These are phyloP conservation scores for Solanum appendiculatum DNA, from an alignment of 257 asterid species.

Conservation along the genomic window DNA sequence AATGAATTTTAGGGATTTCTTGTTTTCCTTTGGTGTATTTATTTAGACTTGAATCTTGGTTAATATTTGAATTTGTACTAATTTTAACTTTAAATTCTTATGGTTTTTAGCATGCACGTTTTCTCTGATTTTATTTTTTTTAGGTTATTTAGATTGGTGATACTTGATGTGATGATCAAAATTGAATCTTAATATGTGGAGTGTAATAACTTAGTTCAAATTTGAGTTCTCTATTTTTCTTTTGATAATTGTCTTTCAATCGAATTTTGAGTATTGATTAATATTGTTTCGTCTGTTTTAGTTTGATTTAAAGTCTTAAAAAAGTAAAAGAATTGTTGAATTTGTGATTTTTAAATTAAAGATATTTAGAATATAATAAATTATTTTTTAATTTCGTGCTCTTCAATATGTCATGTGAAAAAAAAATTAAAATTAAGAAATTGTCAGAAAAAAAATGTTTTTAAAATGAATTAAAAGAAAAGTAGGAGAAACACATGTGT, in stretches of 20 bases:
- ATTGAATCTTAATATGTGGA: neutral
- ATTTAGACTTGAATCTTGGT: neutral
- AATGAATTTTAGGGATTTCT: neutral
- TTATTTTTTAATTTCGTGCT: neutral
- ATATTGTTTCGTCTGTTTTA: neutral
- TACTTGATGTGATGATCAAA: neutral
- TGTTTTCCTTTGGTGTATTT: neutral
- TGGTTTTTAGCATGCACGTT: no score
- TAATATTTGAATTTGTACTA: neutral
- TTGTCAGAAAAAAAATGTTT: no score
- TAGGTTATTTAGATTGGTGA: neutral
- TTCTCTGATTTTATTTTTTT: no score
- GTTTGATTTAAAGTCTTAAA: no score
- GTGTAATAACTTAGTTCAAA: neutral
- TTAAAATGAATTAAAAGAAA: no score
- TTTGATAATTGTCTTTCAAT: neutral
- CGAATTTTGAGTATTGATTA: no score
- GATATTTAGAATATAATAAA: no score
- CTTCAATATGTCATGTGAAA: neutral
- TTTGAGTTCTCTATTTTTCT: neutral
- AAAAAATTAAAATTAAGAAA: no score
- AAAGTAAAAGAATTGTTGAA: no score
- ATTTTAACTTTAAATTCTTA: neutral
- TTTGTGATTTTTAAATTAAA: no score
- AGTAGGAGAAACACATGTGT: no score